These are phyloP conservation scores for Eucalyptus tenuipes DNA, from an alignment of 345 rosid genomes.

Conservation along the genomic window DNA sequence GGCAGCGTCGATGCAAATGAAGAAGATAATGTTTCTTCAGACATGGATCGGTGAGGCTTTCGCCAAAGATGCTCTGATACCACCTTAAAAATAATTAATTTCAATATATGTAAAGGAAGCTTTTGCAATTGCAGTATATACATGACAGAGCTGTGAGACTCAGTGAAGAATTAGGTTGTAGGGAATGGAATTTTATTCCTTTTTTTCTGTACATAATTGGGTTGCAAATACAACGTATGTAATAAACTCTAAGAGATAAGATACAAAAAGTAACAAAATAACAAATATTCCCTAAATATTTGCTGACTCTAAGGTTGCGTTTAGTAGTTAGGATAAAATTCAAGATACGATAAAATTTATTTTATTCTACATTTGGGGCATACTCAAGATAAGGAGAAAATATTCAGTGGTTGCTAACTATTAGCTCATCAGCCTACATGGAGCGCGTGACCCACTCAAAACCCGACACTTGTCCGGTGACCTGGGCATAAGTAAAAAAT, in stretches of 20 bases:
- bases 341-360: no score
- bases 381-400: no score
- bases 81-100: background rate
- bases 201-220: no score
- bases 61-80: background rate
- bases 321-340: no score
- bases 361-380: accelerated
- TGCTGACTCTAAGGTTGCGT: accelerated
- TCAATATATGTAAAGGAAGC: background rate
- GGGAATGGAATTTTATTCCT: no score
- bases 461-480: no score
- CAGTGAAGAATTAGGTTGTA: background rate
- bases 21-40: background rate
- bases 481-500: no score
- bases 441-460: no score
- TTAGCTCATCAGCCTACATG: no score
- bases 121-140: background rate
- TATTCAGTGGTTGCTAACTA: no score
- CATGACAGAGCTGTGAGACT: background rate
- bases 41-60: background rate
- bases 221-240: background rate
- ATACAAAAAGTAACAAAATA: no score
- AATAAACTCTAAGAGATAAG: background rate
- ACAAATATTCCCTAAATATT: no score
- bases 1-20: accelerated